These are phyloP conservation scores for Wickerhamomyces ciferrii DNA, from an alignment of 805 yeast genomes.

Conservation along the genomic window DNA sequence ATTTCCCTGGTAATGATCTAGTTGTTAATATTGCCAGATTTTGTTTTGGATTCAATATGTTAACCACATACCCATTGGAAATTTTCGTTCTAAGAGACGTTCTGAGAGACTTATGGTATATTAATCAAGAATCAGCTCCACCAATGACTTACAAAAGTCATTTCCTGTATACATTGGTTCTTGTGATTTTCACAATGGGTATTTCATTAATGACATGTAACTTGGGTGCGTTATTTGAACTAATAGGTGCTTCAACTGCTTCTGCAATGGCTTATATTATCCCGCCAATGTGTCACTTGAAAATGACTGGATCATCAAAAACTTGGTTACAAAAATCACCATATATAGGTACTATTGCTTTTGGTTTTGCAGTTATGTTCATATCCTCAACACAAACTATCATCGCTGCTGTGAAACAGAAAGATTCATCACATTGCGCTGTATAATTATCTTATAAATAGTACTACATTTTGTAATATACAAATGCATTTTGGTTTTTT, in stretches of 20 bases:
- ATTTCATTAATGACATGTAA: conserved; percentile 80
- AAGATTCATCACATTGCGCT: conserved; percentile 15
- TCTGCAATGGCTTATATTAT: conserved; percentile 87
- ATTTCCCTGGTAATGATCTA: conserved; percentile 71
- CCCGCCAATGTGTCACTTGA: conserved; percentile 80
- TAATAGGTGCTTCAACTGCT: conserved; percentile 92
- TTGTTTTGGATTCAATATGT: conserved; percentile 89
- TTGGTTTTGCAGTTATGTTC: conserved; percentile 76
- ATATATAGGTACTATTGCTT: conserved; percentile 52
- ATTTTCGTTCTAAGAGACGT: conserved; percentile 89
- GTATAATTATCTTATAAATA: conserved; percentile 2
- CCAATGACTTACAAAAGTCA: conserved; percentile 48
- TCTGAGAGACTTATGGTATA: conserved; percentile 52
- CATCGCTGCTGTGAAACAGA: conserved; percentile 21
- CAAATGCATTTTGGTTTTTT: not conserved
- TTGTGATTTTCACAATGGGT: conserved; percentile 66
- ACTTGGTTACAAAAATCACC: conserved; percentile 43
- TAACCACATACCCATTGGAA: conserved; percentile 88
- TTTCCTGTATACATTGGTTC: conserved; percentile 53
- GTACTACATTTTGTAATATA: too few relatives aligned
- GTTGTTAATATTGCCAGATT: conserved; percentile 83
- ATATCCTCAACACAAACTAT: conserved; percentile 78
- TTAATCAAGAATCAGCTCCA: conserved; percentile 29
- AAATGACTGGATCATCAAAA: conserved; percentile 47
- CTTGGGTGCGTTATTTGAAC: conserved; percentile 81